Conservation (phyloP, 257 asterid genomes). For the Solanum habrochaites region DNA sequence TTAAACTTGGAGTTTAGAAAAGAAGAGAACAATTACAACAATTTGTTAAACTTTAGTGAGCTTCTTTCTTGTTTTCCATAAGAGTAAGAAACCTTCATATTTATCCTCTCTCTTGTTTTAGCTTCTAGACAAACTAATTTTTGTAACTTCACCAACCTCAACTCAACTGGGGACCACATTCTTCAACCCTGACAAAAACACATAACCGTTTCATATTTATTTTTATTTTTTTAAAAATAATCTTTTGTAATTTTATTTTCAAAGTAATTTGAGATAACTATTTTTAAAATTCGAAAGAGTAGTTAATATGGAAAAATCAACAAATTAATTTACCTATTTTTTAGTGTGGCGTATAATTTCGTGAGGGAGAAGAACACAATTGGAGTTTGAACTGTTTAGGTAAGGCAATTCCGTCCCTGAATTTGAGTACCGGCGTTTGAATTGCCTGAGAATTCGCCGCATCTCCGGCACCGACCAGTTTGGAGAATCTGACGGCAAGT, state of each 20-base stretch:
- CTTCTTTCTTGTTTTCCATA: not conserved
- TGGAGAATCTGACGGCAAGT: slow-evolving; percentile 38
- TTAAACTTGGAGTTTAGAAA: not conserved
- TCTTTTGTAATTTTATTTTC: not conserved
- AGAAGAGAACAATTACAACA: not conserved
- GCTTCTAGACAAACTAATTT: not conserved
- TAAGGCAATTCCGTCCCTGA: not conserved
- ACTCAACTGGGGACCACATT: not conserved
- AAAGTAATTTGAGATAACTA: not conserved
- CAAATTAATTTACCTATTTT: not conserved
- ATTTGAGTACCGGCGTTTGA: not conserved
- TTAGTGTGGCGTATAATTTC: not conserved
- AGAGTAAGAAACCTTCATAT: not conserved
- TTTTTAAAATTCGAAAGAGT: too few species aligned
- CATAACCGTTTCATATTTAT: not conserved
- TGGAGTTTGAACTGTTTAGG: not conserved
- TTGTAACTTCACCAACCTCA: not conserved
- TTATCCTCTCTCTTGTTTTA: not conserved
- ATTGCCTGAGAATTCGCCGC: slow-evolving; percentile 18
- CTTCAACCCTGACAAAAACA: not conserved
- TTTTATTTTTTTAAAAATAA: too few species aligned
- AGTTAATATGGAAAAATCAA: too few species aligned
- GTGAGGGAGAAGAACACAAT: not conserved
- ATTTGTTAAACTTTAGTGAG: not conserved
- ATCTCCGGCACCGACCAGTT: slow-evolving; percentile 24